Conservation (phyloP, 2,329 filamentous ascomycete genomes). For the Fusarium euwallaceae region DNA sequence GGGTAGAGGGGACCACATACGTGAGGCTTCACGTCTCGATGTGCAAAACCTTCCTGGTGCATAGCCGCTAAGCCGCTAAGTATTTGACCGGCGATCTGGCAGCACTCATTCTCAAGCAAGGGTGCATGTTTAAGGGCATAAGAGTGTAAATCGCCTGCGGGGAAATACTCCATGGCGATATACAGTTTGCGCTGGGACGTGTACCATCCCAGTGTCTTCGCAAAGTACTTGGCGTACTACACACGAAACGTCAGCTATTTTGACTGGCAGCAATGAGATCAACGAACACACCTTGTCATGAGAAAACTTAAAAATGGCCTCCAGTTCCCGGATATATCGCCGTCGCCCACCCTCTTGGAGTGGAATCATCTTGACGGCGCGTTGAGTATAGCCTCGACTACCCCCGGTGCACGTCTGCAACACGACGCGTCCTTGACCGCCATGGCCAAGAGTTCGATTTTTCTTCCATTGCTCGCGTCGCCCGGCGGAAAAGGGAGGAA, state of each 20-base stretch:
- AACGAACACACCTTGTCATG: neutral
- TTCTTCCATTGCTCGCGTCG: neutral
- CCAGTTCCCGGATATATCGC: neutral
- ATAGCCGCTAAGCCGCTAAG: neutral
- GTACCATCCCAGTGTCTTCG: neutral
- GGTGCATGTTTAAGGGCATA: neutral
- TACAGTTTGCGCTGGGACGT: neutral
- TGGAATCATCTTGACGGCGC: neutral
- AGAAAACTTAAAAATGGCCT: neutral
- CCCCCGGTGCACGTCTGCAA: accelerated
- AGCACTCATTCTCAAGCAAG: neutral
- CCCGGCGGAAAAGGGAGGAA: accelerated
- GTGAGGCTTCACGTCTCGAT: neutral
- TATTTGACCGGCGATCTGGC: neutral
- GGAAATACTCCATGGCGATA: neutral
- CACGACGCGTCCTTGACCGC: neutral
- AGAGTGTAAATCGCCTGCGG: accelerated
- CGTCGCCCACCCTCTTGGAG: neutral
- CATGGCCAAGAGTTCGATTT: neutral
- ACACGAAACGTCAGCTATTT: neutral
- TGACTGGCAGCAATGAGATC: neutral
- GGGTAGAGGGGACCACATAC: neutral
- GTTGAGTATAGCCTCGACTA: neutral
- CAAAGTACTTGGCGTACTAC: neutral
- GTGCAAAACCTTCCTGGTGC: neutral